Evolutionary conservation across 108 stramenopile genomes (phyloP), one percentile per base, ranked within the genome.

Genomic region (Cyclostephanos invisitatus): DNA sequence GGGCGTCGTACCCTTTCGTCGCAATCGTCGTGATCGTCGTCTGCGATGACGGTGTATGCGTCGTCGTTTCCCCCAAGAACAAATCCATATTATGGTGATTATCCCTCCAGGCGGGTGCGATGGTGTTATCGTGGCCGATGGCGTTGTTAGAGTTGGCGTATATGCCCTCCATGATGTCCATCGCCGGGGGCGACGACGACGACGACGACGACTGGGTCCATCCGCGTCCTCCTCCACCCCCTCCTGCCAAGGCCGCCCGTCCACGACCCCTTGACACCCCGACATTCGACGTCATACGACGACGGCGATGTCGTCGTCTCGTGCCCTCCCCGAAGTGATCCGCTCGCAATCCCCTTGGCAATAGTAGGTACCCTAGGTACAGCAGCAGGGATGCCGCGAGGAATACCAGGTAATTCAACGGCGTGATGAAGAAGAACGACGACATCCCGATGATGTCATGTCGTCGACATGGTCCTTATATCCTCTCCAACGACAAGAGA

Each of bases 341-440:
- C 1, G 66, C 67, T 22, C 67, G 66, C 50, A 67, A 37, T 14
- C 74, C 74, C 32, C 74, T 40, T 5, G 74, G 74, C 7, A 75
- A 14, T n/a, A 75, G 42, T 11, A 75, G 59, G 36, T 62, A 67
- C 25, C 54, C 74, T 2, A 75, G 37, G 40, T 47, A 68, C 25
- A 75, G 46, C 12, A 51, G 2, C n/a, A 75, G 58, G 57, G 29
- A 51, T 38, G 24, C n/a, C 4, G 67, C 53, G 38, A 75, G 67
- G 56, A 75, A 67, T 59, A 67, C 10, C 24, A 75, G 66, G 35
- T 75, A 75, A 38, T 38, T 36, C 35, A 67, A 28, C 49, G 66
- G 74, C 7, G 74, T 53, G 7, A 67, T 67, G 66, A 18, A 12
- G 53, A 25, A 8, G 53, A 54, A 27, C 1, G 22, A 24, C 5